Evolutionary conservation across 257 asterid species (phyloP), one percentile per base, ranked within the genome.

Genomic region (Primulina tabacum): DNA sequence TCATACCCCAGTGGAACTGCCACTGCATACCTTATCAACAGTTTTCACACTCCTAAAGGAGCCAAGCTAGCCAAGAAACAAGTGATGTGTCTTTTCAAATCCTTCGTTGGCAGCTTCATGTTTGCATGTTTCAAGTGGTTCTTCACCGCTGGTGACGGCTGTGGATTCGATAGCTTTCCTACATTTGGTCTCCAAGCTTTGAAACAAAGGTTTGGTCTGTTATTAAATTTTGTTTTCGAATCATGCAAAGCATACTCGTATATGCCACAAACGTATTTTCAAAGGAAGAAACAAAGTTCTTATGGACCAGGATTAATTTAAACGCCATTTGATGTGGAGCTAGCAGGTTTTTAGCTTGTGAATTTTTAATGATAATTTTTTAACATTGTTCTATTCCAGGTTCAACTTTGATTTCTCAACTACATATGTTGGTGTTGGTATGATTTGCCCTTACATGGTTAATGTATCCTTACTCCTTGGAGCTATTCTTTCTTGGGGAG

Each of bases 1-100:
- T 82, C 94, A 2, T 89, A 87, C 78, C 98, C 98, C 2, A 92
- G 95, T 74, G 98, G 96, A 64, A 92, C 98, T 17, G 98, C 96
- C 14, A 89, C 96, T 6, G 95, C 95, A 2, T 85, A 73, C 66
- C 89, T 92, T 28, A 92, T 92, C 82, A 89, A 92, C 79, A 83
- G 96, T 72, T 89, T 89, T 59, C 98, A 92, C 80, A 92, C 96
- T 26, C 90, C 95, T 11, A 89, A 73, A 72, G 98, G 94, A 47
- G 96, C 92, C 33, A 82, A 77, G 71, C 79, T 86, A 18, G 98
- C 95, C 24, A 85, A 82, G 90, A 83, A 81, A 67, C 90, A 88
- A 78, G 98, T 89, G 9, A 50, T 52, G 77, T 55, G 77, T 0
- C 86, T 92, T 7, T 89, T 89, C 88, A 86, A 86, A 69, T 70